Conservation (phyloP, 1,284 basidiomycete genomes). For the Moesziomyces globuligerus region DNA sequence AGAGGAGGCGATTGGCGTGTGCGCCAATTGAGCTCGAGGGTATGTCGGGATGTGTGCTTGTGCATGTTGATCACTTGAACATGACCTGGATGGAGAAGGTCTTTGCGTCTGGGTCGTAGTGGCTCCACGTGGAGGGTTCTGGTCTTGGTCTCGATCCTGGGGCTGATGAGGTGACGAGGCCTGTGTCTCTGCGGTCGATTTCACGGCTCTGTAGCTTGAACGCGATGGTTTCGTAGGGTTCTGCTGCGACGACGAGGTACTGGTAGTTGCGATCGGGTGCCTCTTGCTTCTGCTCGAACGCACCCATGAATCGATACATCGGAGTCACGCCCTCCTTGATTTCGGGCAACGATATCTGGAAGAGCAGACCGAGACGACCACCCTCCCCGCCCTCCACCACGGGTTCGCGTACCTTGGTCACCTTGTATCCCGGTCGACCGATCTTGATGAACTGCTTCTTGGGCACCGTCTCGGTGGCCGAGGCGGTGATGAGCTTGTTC, state of each 20-base stretch:
- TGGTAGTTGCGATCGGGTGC: slow-evolving; percentile 94
- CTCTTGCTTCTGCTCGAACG: slow-evolving; percentile 97
- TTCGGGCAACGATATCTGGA: slow-evolving; percentile 94
- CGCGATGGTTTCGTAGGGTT: slow-evolving; percentile 98
- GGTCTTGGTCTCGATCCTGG: slow-evolving; percentile 38
- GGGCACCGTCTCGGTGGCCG: slow-evolving; percentile 25
- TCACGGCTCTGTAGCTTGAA: slow-evolving; percentile 98
- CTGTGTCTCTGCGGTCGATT: slow-evolving; percentile 75
- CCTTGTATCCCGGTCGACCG: slow-evolving; percentile 91
- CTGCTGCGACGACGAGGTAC: slow-evolving; percentile 96
- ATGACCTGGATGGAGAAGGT: slow-evolving; percentile 61
- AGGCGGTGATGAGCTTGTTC: slow-evolving; percentile 72
- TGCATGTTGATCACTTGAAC: slow-evolving; percentile 31
- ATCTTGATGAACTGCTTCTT: slow-evolving; percentile 85
- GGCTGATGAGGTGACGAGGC: slow-evolving; percentile 39
- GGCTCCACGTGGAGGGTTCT: slow-evolving; percentile 61
- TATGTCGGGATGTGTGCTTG: not conserved
- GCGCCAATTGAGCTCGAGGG: slow-evolving; percentile 1
- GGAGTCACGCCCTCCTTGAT: slow-evolving; percentile 83
- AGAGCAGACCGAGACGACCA: slow-evolving; percentile 83
- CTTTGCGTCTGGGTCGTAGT: slow-evolving; percentile 62
- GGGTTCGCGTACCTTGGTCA: slow-evolving; percentile 83
- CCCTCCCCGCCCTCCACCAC: slow-evolving; percentile 38
- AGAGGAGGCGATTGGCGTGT: not conserved
- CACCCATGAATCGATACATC: slow-evolving; percentile 92